phyloP scores from a whole-genome alignment of 78 protist species.

The Cavenderia fasciculata region DNA sequence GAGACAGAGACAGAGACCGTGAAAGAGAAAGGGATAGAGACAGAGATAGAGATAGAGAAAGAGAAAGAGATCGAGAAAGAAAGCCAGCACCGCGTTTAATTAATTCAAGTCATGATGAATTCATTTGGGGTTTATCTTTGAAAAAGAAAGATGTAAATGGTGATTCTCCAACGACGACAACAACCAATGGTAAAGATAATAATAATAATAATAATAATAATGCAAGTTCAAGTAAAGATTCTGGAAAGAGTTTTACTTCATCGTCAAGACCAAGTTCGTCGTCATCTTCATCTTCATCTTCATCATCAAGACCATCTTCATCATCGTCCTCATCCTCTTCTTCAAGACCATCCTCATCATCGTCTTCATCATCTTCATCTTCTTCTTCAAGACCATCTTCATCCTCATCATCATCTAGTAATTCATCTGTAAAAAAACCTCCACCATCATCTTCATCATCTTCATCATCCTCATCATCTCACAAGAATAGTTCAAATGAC shows the following conservation, averaged over 20 bases:
- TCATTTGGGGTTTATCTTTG: conserved; percentile 37
- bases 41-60: not conserved
- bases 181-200: not conserved
- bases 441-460: conserved; percentile 4
- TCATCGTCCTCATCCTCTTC: conserved; percentile 2
- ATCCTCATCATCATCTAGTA: not conserved
- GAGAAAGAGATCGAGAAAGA: not conserved
- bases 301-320: not conserved
- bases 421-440: not conserved
- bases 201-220: not conserved
- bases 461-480: too few species aligned
- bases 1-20: not conserved
- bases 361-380: not conserved
- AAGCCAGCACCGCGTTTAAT: not conserved
- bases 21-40: not conserved
- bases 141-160: conserved; percentile 43
- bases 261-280: not conserved
- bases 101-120: not conserved
- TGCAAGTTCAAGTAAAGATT: not conserved
- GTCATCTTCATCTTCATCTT: not conserved
- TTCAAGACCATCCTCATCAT: not conserved
- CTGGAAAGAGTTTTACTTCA: not conserved
- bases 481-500: too few species aligned
- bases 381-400: conserved; percentile 7
- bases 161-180: too few species aligned